A percentile compares a stretch with the other conserved stretches of the same genome.
Evolutionary conservation across 2,329 filamentous ascomycete species (phyloP).

Genomic region (Colletotrichum phormii): DNA sequence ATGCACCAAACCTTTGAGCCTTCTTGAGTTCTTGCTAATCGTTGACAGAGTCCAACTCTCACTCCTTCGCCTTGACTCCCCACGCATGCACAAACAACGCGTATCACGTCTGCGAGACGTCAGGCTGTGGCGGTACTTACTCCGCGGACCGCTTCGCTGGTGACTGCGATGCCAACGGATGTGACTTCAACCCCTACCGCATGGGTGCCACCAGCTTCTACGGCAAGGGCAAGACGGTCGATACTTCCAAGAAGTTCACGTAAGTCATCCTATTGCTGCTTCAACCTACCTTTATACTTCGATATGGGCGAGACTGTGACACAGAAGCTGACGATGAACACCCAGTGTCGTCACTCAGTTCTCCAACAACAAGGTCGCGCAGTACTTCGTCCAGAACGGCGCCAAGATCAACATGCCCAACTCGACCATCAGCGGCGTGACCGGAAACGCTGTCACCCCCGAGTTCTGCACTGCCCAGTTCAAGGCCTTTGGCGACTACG

Average conservation of each 20-base stretch:
- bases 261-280: constrained; percentile 17
- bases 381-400: constrained; percentile 71
- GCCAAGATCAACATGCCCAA: constrained; percentile 60
- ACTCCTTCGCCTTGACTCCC: constrained; percentile 67
- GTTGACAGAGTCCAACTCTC: constrained; percentile 60
- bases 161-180: constrained; percentile 73
- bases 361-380: constrained; percentile 59
- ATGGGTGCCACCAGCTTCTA: constrained; percentile 71
- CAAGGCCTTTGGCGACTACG: constrained; percentile 63
- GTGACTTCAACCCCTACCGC: constrained; percentile 74
- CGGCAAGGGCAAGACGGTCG: constrained; percentile 66
- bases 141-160: constrained; percentile 63
- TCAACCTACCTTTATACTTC: not conserved
- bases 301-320: not conserved
- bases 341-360: constrained; percentile 72
- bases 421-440: constrained; percentile 44
- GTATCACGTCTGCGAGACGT: constrained; percentile 48
- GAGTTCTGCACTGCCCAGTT: constrained; percentile 69
- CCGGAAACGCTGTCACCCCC: constrained; percentile 62
- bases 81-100: constrained; percentile 63
- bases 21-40: not conserved
- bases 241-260: constrained; percentile 67
- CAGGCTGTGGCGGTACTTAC: constrained; percentile 60
- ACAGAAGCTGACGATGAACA: not conserved
- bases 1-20: not conserved